phyloP scores from a whole-genome alignment of 2,329 filamentous ascomycete species.

The Sporothrix inflata region DNA sequence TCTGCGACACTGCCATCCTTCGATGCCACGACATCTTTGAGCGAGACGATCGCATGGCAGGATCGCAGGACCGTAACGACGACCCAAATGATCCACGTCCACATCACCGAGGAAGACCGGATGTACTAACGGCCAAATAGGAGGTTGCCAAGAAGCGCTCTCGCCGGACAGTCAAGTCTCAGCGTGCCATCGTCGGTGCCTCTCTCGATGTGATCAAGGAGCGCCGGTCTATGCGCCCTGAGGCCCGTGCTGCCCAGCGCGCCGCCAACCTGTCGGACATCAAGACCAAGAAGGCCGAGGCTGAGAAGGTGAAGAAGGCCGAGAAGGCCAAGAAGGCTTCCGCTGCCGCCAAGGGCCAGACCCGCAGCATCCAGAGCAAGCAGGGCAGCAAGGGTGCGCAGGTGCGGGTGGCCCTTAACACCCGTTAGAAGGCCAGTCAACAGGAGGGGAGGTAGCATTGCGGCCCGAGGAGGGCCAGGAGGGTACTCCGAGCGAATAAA shows the following conservation, averaged over 20 bases:
- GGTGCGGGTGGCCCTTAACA: slow-evolving; percentile 81
- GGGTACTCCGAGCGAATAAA: slow-evolving; percentile 13
- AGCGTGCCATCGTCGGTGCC: slow-evolving; percentile 98
- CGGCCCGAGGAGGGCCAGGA: background rate
- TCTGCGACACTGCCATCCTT: background rate
- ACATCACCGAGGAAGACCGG: slow-evolving; percentile 7
- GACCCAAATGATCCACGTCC: background rate
- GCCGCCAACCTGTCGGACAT: slow-evolving; percentile 89
- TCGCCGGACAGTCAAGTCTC: slow-evolving; percentile 95
- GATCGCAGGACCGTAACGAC: background rate
- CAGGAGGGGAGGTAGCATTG: background rate
- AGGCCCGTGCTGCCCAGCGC: slow-evolving; percentile 91
- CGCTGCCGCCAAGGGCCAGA: slow-evolving; percentile 73
- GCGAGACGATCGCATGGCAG: background rate
- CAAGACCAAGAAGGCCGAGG: slow-evolving; percentile 96
- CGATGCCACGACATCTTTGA: background rate
- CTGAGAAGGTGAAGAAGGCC: slow-evolving; percentile 92
- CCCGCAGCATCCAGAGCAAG: slow-evolving; percentile 89
- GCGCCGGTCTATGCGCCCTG: slow-evolving; percentile 90
- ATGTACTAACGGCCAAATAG: slow-evolving; percentile 55
- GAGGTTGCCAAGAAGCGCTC: slow-evolving; percentile 99
- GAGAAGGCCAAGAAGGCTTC: slow-evolving; percentile 97
- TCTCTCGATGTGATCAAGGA: slow-evolving; percentile 99
- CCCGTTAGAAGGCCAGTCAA: slow-evolving; percentile 64
- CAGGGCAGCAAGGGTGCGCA: slow-evolving; percentile 92